phyloP scores from a whole-genome alignment of 306 rosid species.

The Cyclanthera cordifolia region DNA sequence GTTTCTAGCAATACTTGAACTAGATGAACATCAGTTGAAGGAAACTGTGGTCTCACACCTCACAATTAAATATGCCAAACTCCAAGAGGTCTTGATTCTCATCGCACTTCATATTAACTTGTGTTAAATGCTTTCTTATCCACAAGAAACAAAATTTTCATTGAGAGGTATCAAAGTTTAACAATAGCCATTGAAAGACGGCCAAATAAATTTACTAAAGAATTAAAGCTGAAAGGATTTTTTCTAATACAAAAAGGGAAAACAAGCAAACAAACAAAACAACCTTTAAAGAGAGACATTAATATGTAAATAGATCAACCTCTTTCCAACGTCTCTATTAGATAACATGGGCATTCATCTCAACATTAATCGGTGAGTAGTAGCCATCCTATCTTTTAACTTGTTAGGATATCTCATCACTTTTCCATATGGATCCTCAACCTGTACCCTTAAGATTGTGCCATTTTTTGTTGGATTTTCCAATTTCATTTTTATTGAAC shows the following conservation, averaged over 20 bases:
- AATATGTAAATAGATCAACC: background rate
- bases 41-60: conserved; percentile 55
- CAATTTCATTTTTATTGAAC: too few species aligned
- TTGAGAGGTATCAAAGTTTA: background rate
- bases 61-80: conserved; percentile 44
- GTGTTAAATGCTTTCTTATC: background rate
- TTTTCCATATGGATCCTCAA: too few species aligned
- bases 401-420: too few species aligned
- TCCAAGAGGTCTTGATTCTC: conserved; percentile 57
- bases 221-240: background rate
- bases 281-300: background rate
- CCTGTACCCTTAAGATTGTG: too few species aligned
- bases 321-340: background rate
- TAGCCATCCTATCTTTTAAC: too few species aligned
- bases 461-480: too few species aligned
- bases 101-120: background rate
- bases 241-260: too few species aligned
- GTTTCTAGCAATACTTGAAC: conserved; percentile 37
- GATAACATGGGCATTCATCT: too few species aligned
- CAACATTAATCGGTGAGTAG: too few species aligned
- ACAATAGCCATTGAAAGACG: background rate
- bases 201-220: background rate
- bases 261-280: background rate
- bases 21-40: conserved; percentile 53
- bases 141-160: background rate